phyloP scores from a whole-genome alignment of 2,329 filamentous ascomycete genomes.

The Aureobasidium sp. region DNA sequence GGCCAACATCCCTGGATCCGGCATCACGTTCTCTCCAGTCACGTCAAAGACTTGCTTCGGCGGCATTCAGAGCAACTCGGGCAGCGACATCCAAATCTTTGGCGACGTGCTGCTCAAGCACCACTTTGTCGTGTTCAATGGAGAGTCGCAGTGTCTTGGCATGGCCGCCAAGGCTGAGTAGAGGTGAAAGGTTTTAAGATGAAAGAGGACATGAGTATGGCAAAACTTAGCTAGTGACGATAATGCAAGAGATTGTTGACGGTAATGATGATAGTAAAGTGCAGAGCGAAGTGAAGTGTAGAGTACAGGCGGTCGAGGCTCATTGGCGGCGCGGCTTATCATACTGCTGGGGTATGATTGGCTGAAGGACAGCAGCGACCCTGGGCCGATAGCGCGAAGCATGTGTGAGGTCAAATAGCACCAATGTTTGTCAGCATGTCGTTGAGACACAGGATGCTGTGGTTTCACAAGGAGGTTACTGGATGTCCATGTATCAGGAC shows the following conservation, averaged over 20 bases:
- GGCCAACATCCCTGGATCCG: conserved; percentile 25
- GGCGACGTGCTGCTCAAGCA: conserved; percentile 57
- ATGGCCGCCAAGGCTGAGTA: conserved; percentile 13
- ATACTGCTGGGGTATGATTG: not conserved
- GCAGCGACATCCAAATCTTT: conserved; percentile 52
- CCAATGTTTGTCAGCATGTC: conserved; percentile 8
- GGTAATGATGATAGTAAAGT: not conserved
- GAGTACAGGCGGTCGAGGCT: not conserved
- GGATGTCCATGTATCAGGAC: not conserved
- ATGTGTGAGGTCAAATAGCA: not conserved
- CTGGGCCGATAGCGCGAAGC: conserved; percentile 8
- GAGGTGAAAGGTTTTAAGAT: not conserved
- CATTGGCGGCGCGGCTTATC: not conserved
- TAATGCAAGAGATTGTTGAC: not conserved
- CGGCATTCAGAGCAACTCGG: conserved; percentile 54
- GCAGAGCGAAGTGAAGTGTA: not conserved
- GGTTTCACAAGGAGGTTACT: not conserved
- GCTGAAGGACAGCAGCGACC: not conserved
- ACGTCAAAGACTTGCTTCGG: conserved; percentile 56
- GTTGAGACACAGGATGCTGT: not conserved
- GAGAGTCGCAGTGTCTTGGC: conserved; percentile 31
- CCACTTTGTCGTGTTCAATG: conserved; percentile 55
- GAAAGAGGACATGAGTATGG: not conserved
- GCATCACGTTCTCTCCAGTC: conserved; percentile 49
- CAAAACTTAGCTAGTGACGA: conserved; percentile 1